phyloP scores from a whole-genome alignment of 768 basidiomycete species.

The Russula emetica region DNA sequence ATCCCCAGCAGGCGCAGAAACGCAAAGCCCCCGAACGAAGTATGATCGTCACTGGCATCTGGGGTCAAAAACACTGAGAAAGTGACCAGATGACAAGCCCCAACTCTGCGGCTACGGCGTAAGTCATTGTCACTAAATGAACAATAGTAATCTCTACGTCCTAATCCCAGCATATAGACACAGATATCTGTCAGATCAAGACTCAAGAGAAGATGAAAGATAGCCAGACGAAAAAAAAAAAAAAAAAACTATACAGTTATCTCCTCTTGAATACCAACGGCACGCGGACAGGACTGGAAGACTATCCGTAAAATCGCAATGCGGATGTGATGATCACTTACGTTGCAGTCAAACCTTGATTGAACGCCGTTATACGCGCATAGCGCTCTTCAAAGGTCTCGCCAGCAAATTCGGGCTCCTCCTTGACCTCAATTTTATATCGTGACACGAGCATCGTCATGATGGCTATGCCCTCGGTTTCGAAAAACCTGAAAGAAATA shows the following conservation, averaged over 20 bases:
- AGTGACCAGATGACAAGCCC: no score
- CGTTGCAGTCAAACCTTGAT: constrained; percentile 10
- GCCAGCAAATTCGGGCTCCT: constrained; percentile 43
- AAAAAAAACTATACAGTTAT: neutral
- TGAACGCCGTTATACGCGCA: constrained; percentile 20
- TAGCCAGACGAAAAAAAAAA: no score
- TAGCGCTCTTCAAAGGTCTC: constrained; percentile 46
- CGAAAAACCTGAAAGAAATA: constrained; percentile 39
- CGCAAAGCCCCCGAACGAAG: no score
- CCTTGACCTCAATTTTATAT: constrained; percentile 47
- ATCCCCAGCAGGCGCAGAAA: no score
- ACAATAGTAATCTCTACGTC: no score
- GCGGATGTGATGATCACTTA: neutral
- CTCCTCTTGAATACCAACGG: constrained; percentile 10
- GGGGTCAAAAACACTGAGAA: no score
- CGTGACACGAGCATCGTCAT: constrained; percentile 43
- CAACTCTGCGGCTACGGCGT: no score
- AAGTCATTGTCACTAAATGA: no score
- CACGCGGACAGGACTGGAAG: neutral
- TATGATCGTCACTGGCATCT: no score
- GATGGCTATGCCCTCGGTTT: constrained; percentile 46
- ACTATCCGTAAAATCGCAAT: neutral
- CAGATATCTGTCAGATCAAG: no score
- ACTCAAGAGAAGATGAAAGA: neutral
- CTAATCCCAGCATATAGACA: no score